Percentiles rank a stretch among this genome's conserved stretches.
phyloP scores from a whole-genome alignment of 306 rosid genomes.

The Spatholobus suberectus region DNA sequence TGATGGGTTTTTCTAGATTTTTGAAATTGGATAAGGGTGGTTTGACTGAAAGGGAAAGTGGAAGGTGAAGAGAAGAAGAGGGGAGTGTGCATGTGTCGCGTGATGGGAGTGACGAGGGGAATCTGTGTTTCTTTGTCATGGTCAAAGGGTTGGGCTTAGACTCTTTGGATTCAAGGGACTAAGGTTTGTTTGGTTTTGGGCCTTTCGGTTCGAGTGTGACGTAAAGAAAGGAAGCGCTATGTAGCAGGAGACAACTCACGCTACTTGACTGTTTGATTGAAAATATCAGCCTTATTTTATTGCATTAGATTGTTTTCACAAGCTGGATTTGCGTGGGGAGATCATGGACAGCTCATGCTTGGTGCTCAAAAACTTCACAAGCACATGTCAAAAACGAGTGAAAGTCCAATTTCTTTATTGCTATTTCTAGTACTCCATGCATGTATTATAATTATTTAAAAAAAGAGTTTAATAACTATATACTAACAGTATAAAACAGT shows the following conservation, averaged over 20 bases:
- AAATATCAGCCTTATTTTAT: neutral
- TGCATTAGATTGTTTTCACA: neutral
- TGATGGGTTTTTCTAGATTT: neutral
- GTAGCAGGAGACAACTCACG: constrained; percentile 37
- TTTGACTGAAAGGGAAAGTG: constrained; percentile 48
- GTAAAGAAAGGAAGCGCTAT: neutral
- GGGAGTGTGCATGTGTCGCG: too few relatives aligned
- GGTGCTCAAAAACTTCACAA: constrained; percentile 6
- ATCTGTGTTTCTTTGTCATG: neutral
- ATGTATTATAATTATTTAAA: neutral
- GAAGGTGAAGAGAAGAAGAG: constrained; percentile 47
- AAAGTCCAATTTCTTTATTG: neutral
- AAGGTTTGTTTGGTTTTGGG: neutral
- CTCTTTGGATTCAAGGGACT: neutral
- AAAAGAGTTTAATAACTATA: too few relatives aligned
- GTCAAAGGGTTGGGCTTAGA: constrained; percentile 28
- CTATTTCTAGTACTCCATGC: neutral
- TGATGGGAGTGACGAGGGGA: too few relatives aligned
- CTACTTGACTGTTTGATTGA: neutral
- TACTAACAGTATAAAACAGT: too few relatives aligned
- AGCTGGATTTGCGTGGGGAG: constrained; percentile 39
- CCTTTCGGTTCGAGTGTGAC: constrained; percentile 20
- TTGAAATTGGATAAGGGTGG: constrained; percentile 36
- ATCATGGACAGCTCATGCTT: constrained; percentile 27
- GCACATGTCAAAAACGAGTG: neutral